Evolutionary conservation across 495 filamentous ascomycete genomes (phyloP).

Genomic region (Chlorociboria aeruginascens): DNA sequence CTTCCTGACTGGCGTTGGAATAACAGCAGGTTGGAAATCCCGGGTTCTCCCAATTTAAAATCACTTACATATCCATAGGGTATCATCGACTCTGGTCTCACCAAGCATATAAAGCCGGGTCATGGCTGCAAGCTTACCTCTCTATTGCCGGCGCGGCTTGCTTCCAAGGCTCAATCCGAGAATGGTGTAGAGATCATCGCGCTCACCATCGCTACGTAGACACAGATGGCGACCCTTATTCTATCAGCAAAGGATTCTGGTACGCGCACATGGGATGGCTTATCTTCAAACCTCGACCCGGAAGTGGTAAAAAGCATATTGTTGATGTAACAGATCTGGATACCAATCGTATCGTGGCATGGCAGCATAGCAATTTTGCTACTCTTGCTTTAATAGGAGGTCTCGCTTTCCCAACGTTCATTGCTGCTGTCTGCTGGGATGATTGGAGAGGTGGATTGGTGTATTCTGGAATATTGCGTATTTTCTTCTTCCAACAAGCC

Average conservation of each 20-base stretch:
- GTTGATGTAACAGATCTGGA: constrained; percentile 22
- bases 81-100: constrained; percentile 25
- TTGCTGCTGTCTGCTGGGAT: constrained; percentile 20
- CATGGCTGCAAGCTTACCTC: constrained; percentile 8
- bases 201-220: constrained; percentile 21
- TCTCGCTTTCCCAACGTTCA: constrained; percentile 13
- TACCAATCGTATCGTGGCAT: constrained; percentile 19
- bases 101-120: constrained; percentile 12
- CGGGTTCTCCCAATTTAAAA: not conserved
- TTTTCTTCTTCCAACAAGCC: constrained; percentile 19
- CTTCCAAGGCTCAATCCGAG: constrained; percentile 15
- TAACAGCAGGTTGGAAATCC: constrained; percentile 6
- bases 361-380: constrained; percentile 19
- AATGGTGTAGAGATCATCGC: constrained; percentile 18
- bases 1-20: constrained; percentile 5
- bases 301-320: not conserved
- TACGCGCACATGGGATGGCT: constrained; percentile 22
- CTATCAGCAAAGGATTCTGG: constrained; percentile 7
- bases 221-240: constrained; percentile 19
- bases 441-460: constrained; percentile 22
- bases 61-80: constrained; percentile 6
- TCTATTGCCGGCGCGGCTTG: constrained; percentile 12
- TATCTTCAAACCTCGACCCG: constrained; percentile 2
- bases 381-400: constrained; percentile 12
- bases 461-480: constrained; percentile 18